Percentiles rank a stretch among this genome's conserved stretches.
Conservation (phyloP, 1,139 yeast genomes). For the Saccharomyces hybrid region DNA sequence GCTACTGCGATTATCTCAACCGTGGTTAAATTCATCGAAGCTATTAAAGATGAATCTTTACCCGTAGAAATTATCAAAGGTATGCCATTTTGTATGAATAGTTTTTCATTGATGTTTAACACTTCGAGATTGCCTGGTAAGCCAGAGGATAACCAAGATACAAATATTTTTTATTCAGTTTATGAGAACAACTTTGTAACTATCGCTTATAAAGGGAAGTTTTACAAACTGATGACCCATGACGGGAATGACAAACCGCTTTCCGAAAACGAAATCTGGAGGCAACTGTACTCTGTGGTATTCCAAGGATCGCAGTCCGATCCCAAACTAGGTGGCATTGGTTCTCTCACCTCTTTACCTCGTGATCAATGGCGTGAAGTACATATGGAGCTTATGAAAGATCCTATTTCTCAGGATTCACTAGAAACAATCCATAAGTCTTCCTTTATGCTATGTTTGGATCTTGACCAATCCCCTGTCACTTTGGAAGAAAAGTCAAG, state of each 20-base stretch:
- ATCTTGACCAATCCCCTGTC: constrained; percentile 55
- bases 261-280: constrained; percentile 55
- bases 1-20: constrained; percentile 58
- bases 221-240: constrained; percentile 74
- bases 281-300: constrained; percentile 53
- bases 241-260: constrained; percentile 45
- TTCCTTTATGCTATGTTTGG: constrained; percentile 76
- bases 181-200: constrained; percentile 62
- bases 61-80: constrained; percentile 75
- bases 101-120: constrained; percentile 87
- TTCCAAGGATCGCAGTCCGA: constrained; percentile 19
- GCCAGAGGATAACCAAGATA: constrained; percentile 43
- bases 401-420: constrained; percentile 49
- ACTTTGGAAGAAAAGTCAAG: constrained; percentile 82
- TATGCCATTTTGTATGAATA: constrained; percentile 87
- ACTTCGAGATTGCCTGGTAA: constrained; percentile 69
- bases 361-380: constrained; percentile 74
- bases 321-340: constrained; percentile 46
- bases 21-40: constrained; percentile 48
- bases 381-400: constrained; percentile 50
- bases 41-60: constrained; percentile 51
- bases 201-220: constrained; percentile 69
- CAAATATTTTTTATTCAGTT: constrained; percentile 44
- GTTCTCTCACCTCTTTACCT: constrained; percentile 75
- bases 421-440: constrained; percentile 67